phyloP scores from a whole-genome alignment of 2,329 filamentous ascomycete species.

The Lachnellula occidentalis region DNA sequence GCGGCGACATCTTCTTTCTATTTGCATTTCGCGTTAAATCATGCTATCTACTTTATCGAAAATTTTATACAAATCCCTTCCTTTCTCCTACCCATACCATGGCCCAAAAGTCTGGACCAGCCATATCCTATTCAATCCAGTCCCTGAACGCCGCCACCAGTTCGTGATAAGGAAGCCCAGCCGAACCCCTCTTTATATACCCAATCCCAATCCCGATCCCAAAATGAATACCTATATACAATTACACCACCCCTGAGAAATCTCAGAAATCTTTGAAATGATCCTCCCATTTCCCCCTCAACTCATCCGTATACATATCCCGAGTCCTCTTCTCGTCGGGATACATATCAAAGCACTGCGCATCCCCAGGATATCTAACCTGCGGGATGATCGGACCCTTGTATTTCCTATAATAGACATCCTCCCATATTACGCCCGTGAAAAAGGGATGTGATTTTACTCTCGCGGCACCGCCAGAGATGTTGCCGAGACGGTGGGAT shows the following conservation, averaged over 20 bases:
- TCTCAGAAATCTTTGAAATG: constrained; percentile 65
- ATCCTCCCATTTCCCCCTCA: constrained; percentile 63
- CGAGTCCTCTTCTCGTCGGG: constrained; percentile 66
- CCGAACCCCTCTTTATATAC: no score
- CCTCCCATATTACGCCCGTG: constrained; percentile 66
- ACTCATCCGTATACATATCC: constrained; percentile 63
- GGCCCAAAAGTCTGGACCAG: no score
- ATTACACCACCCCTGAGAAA: background rate
- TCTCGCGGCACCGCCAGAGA: constrained; percentile 63
- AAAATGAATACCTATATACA: background rate
- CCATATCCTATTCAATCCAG: background rate
- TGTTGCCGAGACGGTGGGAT: constrained; percentile 71
- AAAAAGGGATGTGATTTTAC: constrained; percentile 79
- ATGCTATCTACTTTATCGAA: no score
- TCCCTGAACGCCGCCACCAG: background rate
- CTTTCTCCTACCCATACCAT: background rate
- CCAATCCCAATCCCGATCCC: background rate
- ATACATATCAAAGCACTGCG: constrained; percentile 77
- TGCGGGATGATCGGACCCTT: constrained; percentile 72
- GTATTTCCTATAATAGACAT: constrained; percentile 57
- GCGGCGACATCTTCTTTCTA: no score
- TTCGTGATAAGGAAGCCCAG: no score
- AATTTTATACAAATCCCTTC: background rate
- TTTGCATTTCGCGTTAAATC: no score
- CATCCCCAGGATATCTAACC: constrained; percentile 65